These are phyloP conservation scores for Zizania palustris DNA, from an alignment of 202 grass and related monocot genomes.

Conservation along the genomic window DNA sequence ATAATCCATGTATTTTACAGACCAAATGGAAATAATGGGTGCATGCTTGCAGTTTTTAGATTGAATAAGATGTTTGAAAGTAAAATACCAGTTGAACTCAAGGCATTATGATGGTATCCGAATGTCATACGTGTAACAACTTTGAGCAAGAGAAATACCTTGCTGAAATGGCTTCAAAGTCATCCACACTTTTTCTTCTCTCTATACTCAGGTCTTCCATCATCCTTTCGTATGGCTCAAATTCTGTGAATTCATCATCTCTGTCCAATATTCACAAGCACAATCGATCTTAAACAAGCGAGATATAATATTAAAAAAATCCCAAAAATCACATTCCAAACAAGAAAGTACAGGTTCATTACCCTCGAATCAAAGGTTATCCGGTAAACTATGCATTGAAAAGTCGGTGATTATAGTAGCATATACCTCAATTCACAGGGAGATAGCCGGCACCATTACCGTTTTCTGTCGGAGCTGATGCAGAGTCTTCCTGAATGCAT, in stretches of 20 bases:
- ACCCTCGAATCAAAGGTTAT: not conserved
- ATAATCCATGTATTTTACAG: too few species aligned
- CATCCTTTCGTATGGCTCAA: slow-evolving; percentile 34
- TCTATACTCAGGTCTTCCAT: slow-evolving; percentile 69
- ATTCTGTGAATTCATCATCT: not conserved
- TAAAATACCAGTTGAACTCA: too few species aligned
- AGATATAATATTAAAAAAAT: too few species aligned
- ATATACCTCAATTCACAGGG: slow-evolving; percentile 32
- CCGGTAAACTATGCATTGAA: not conserved
- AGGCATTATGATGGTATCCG: too few species aligned
- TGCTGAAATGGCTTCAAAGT: not conserved
- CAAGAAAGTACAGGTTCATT: not conserved
- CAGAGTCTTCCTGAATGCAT: not conserved
- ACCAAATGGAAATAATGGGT: too few species aligned
- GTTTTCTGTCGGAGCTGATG: slow-evolving; percentile 26
- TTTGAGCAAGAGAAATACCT: too few species aligned
- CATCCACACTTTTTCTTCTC: slow-evolving; percentile 24
- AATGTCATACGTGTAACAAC: not conserved
- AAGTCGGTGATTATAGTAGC: not conserved
- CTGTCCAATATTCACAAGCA: slow-evolving; percentile 38
- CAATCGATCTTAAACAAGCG: too few species aligned
- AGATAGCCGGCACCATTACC: slow-evolving; percentile 37
- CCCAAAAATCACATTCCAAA: not conserved
- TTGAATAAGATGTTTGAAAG: too few species aligned
- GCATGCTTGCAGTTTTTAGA: too few species aligned